Percentiles rank a stretch among this genome's conserved stretches.
These are phyloP conservation scores for Linderina pennispora DNA, from an alignment of 192 early-diverging fungal species.

Conservation along the genomic window DNA sequence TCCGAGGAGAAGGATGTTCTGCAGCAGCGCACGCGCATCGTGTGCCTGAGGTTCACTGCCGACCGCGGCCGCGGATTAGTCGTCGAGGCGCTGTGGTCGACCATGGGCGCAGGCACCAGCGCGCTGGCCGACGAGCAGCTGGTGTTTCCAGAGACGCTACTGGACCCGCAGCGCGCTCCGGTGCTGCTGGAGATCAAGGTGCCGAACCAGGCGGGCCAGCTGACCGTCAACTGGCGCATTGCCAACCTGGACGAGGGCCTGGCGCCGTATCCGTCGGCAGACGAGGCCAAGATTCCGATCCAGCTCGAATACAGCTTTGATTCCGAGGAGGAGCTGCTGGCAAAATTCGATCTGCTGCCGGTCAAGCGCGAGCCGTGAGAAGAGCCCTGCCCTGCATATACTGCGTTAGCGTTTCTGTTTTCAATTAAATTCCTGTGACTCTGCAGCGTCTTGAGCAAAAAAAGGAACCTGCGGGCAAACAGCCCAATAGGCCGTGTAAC, in stretches of 20 bases:
- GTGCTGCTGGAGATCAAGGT: slow-evolving; percentile 39
- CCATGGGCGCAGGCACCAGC: background rate
- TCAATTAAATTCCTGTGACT: too few species aligned
- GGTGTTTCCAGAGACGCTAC: slow-evolving; percentile 33
- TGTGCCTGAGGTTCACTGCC: slow-evolving; percentile 30
- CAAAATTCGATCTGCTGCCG: slow-evolving; percentile 19
- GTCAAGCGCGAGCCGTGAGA: slow-evolving; percentile 15
- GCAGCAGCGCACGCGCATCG: slow-evolving; percentile 4
- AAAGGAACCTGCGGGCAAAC: too few species aligned
- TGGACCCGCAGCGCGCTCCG: slow-evolving; percentile 43
- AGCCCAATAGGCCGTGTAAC: too few species aligned
- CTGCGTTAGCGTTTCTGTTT: too few species aligned
- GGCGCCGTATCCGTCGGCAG: slow-evolving; percentile 34
- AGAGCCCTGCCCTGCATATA: too few species aligned
- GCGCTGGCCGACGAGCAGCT: slow-evolving; percentile 16
- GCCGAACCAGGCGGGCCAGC: slow-evolving; percentile 26
- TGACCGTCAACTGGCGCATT: slow-evolving; percentile 40
- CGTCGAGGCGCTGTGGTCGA: slow-evolving; percentile 33
- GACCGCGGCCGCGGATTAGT: slow-evolving; percentile 44
- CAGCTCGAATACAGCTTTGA: slow-evolving; percentile 43
- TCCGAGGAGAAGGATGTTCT: background rate
- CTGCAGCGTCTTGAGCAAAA: too few species aligned
- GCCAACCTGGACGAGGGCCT: slow-evolving; percentile 48
- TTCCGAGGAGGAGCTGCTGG: slow-evolving; percentile 26
- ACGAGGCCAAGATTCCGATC: slow-evolving; percentile 41